Evolutionary conservation across 306 rosid genomes (phyloP), one percentile per base, ranked within the genome.

Genomic region (Casuarina cunninghamiana): DNA sequence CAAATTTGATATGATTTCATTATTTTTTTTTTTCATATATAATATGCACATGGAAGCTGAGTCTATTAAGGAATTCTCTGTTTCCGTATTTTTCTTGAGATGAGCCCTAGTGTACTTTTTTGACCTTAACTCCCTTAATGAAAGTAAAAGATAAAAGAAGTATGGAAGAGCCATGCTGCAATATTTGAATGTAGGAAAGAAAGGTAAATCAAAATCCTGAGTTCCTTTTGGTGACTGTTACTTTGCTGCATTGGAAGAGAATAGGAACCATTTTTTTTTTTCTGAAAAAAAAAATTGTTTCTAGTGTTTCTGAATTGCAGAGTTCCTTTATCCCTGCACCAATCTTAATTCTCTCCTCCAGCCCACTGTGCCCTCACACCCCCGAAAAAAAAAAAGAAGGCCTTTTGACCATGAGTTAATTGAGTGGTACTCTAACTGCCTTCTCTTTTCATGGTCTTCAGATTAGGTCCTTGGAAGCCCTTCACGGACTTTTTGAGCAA

Each of bases 381-480:
- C 2, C 3, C 10, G 35, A 35, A 55, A 10, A 39, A 13, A 39
- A 13, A 39, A 26, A 21, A 21, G 21, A 8, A 57, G 2, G 5
- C 10, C 15, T 37, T 35, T 45, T 63, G 32, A 38, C 53, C 53
- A 46, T 38, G 44, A 71, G 73, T 16, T 72, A 77, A 54, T 74
- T 65, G 41, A 49, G 7, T 74, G 41, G 41, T 61, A 38, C 73
- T 60, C 48, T 32, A 11, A 57, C 21, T 19, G 26, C 67, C 54
- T 39, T 45, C 72, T 51, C 32, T 54, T 76, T 37, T 78, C 69
- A 38, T 75, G 42, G 78, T 82, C 74, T 84, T 75, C 93, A 94
- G 98, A 94, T 94, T 82, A 92, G 97, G 81, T 94, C 98, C 75
- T 49, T 94, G 87, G 98, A 92, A 84, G 90, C 97, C 21, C 80